Percentiles rank a stretch among this genome's conserved stretches.
phyloP scores from a whole-genome alignment of 1,284 basidiomycete genomes.

The Tilletia indica region DNA sequence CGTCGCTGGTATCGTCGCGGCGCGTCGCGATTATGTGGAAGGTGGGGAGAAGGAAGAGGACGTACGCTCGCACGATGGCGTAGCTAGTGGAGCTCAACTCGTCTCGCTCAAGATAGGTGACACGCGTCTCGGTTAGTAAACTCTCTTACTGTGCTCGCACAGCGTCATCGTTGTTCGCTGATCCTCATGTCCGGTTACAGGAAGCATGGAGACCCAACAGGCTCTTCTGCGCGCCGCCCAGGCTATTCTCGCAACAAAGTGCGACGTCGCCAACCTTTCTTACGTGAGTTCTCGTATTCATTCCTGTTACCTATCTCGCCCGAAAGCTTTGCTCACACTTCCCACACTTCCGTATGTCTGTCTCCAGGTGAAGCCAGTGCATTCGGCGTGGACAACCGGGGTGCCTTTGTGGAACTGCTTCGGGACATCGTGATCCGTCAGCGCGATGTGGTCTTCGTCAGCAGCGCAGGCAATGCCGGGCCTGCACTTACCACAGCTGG shows the following conservation, averaged over 20 bases:
- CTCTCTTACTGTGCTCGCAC: too few species aligned
- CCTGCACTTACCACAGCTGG: conserved; percentile 56
- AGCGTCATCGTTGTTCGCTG: too few species aligned
- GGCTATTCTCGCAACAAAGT: conserved; percentile 53
- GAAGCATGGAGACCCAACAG: conserved; percentile 55
- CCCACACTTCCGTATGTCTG: too few species aligned
- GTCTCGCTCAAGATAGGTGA: conserved; percentile 44
- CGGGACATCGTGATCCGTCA: conserved; percentile 49
- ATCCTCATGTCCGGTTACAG: too few species aligned
- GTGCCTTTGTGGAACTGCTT: conserved; percentile 50
- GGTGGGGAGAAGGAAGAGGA: conserved; percentile 30
- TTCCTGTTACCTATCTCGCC: too few species aligned
- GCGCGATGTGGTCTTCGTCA: conserved; percentile 51
- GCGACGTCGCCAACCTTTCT: conserved; percentile 56
- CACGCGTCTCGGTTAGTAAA: conserved; percentile 28
- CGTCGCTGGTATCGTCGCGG: conserved; percentile 56
- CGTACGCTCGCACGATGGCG: conserved; percentile 48
- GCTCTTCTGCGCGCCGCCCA: conserved; percentile 56
- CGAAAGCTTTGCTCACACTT: too few species aligned
- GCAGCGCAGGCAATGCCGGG: conserved; percentile 53
- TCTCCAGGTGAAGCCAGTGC: conserved; percentile 48
- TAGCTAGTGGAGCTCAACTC: conserved; percentile 55
- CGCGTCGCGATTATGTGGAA: conserved; percentile 25
- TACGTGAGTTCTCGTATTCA: conserved; percentile 29
- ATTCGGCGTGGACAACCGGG: conserved; percentile 52